Base-by-base conservation (phyloP, 140 eudicot species). In the Erigeron philadelphicus region DNA sequence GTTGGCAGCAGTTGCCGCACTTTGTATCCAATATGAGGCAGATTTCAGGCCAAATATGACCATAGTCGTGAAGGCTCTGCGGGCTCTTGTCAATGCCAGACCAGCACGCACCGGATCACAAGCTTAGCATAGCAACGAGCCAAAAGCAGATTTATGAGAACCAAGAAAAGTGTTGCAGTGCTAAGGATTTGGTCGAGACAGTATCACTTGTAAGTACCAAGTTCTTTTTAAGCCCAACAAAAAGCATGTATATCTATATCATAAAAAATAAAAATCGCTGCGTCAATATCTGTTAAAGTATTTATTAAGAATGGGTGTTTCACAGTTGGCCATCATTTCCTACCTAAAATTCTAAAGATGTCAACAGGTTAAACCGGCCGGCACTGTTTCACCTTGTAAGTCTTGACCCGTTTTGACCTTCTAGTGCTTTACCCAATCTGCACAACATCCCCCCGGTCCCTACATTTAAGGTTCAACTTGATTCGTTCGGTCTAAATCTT, bases 1-100 rank as follows among this genome's bases (percentile, higher is more conserved):
- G 90, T 79, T 85, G 85, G 90, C 84, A 76, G 90, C 90, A 74
- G 90, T 85, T 60, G 90, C 90, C 25, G 90, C 90, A 69, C 86
- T 85, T 31, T 85, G 87, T 71, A 85, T 85, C 75, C 90, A 85
- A 74, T 85, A 85, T 17, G 90, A 85, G 70, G 90, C 90, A 55
- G 90, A 85, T 62, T 85, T 81, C 63, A 72, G 90, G 57, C 90
- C 90, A 61, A 85, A 85, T 79, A 81, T 85, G 90, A 85, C 85
- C 1, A 85, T 85, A 8, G 90, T 85, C 9, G 90, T 85, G 47
- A 85, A 85, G 79, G 90, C 90, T 15, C 71, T 85, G 64, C 79
- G 81, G 80, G 81, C 87, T 47, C 87, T 85, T 65, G 81, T 85
- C 40, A 85, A 73, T 65, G 80, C 87, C 25, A 85, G 77, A 79